These are phyloP conservation scores for Vaccinium myrtillus DNA, from an alignment of 148 eudicot genomes.

Conservation along the genomic window DNA sequence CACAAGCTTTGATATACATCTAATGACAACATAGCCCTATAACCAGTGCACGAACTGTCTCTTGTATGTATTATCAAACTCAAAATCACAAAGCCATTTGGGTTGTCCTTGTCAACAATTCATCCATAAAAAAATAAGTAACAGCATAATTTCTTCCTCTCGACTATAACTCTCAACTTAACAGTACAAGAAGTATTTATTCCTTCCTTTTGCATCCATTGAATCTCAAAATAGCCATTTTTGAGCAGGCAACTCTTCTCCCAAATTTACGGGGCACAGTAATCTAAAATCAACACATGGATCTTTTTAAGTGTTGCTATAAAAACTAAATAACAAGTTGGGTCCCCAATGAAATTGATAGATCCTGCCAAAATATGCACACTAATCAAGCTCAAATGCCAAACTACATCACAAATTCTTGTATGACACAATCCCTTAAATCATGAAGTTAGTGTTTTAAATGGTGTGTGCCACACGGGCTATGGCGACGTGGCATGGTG, in stretches of 20 bases:
- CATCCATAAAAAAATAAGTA: neutral
- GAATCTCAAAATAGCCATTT: neutral
- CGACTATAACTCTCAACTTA: neutral
- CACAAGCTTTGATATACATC: neutral
- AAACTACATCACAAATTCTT: neutral
- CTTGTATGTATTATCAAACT: neutral
- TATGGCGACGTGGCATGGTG: too few species aligned
- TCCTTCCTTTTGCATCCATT: conserved; percentile 2
- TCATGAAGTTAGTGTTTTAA: neutral
- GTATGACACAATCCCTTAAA: neutral
- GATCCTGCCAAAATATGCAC: neutral
- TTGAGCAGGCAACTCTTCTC: neutral
- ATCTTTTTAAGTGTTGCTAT: neutral
- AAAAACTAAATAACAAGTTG: neutral
- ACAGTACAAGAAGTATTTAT: neutral
- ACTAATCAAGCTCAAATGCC: neutral
- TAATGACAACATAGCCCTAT: neutral
- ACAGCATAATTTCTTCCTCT: neutral
- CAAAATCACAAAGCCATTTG: neutral
- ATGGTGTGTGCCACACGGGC: too few species aligned
- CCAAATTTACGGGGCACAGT: neutral
- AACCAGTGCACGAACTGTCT: neutral
- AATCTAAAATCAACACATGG: neutral
- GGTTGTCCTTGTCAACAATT: neutral
- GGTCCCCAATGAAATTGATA: neutral